These are phyloP conservation scores for Aureobasidium lini DNA, from an alignment of 2,329 filamentous ascomycete genomes.

Conservation along the genomic window DNA sequence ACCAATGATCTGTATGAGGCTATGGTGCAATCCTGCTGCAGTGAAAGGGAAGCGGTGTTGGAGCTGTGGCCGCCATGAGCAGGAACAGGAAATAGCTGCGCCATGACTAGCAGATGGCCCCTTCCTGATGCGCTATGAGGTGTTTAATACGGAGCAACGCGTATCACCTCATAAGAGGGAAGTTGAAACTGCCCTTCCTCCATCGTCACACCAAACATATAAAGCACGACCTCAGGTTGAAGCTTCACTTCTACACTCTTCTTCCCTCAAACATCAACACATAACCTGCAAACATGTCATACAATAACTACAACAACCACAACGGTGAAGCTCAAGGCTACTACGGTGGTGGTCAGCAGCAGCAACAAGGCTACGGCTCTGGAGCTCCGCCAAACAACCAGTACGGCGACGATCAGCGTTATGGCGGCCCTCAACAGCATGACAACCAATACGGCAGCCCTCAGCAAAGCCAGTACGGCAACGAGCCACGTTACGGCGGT, in stretches of 20 bases:
- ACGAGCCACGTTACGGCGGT: slow-evolving; percentile 18
- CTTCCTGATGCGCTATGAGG: slow-evolving; percentile 6
- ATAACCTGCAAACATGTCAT: background rate
- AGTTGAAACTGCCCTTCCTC: background rate
- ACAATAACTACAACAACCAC: slow-evolving; percentile 13
- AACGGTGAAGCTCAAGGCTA: slow-evolving; percentile 16
- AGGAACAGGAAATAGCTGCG: background rate
- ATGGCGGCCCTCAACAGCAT: slow-evolving; percentile 18
- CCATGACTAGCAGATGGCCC: slow-evolving; percentile 8
- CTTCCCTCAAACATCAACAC: background rate
- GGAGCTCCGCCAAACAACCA: background rate
- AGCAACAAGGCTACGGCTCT: slow-evolving; percentile 15
- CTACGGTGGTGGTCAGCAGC: slow-evolving; percentile 19
- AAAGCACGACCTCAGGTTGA: background rate
- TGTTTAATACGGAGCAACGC: slow-evolving; percentile 1
- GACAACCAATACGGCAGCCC: slow-evolving; percentile 15
- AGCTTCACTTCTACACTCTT: background rate
- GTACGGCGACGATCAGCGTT: slow-evolving; percentile 9
- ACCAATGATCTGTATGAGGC: background rate
- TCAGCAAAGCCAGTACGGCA: slow-evolving; percentile 18
- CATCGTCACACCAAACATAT: background rate
- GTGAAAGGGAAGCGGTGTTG: background rate
- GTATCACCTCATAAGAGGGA: background rate
- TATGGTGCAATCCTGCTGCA: background rate
- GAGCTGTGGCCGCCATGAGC: no score